Conservation (phyloP, 345 rosid species). For the Hibiscus syriacus region DNA sequence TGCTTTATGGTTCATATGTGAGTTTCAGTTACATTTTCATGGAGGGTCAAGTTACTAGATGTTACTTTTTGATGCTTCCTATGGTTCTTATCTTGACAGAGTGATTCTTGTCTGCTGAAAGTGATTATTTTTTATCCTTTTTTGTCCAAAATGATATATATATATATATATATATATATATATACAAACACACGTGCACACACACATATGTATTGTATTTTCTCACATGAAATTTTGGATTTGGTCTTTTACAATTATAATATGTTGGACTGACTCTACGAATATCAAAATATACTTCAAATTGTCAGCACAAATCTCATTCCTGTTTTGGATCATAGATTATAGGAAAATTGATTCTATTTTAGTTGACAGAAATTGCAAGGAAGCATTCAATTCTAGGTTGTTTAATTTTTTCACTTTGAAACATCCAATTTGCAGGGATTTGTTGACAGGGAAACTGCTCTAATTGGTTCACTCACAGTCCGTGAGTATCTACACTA, state of each 20-base stretch:
- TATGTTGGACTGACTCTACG: background rate
- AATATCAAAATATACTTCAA: background rate
- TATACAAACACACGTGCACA: no score
- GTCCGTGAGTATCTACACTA: constrained; percentile 88
- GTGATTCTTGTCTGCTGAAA: background rate
- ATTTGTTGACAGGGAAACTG: constrained; percentile 78
- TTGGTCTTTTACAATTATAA: background rate
- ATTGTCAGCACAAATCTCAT: background rate
- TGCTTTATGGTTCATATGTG: constrained; percentile 93
- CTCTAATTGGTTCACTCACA: constrained; percentile 80
- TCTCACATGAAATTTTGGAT: background rate
- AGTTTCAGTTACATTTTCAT: constrained; percentile 25
- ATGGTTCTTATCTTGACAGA: background rate
- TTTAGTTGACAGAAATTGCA: constrained; percentile 4
- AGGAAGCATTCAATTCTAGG: background rate
- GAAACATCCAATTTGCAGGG: constrained; percentile 44
- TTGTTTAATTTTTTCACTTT: constrained; percentile 8
- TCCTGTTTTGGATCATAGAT: background rate
- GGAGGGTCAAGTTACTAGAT: background rate
- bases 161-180: no score
- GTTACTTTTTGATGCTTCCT: no score
- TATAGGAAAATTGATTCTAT: background rate
- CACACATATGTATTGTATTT: background rate
- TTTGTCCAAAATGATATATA: background rate
- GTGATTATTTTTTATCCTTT: background rate